Evolutionary conservation across 768 basidiomycete species (phyloP), one percentile per base, ranked within the genome.

Genomic region (Boletus pseudopeckii): DNA sequence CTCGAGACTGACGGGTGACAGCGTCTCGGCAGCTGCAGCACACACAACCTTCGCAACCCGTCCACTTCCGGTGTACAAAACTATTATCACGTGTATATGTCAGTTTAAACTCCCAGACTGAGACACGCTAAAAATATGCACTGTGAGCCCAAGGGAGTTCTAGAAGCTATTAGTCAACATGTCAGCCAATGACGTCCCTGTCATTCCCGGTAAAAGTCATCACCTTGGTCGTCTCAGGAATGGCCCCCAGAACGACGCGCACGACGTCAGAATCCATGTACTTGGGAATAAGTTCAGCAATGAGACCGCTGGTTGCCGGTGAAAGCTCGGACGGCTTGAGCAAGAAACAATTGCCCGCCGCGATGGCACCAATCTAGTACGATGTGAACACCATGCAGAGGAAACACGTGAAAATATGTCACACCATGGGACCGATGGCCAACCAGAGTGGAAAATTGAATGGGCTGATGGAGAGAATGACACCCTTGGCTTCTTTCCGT

Each of bases 371-470:
- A 42, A 77, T 77, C 72, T 71, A 22, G 38, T 73, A 76, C 56
- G 32, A 49, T 40, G 42, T 41, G 26, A 48, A 17, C 5, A 3
- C 5, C 1, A n/a, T 36, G 46, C 40, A 28, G 1, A 36, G 1
- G 22, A 36, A 28, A 33, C 5, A 22, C 1, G 8, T 22, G 13
- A 34, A 50, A 33, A 15, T 4, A 2, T 0, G 24, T 15, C 79
- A 20, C 54, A 86, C 86, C 57, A 92, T 55, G 13, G 86, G 86
- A 1, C 75, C 72, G 8, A 88, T 36, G 0, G 77, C 66, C 48
- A 87, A 67, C 75, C 77, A 84, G 13, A 90, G 54, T 0, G 88
- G 90, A 63, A 86, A 89, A 67, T 90, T 90, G 77, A 88, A 90
- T 0, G 88, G 85, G 32, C 74, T 75, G 51, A 91, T 85, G 60